A percentile compares a stretch with the other conserved stretches of the same genome.
Evolutionary conservation across 306 rosid species (phyloP).

Genomic region (Cyclanthera cordifolia): DNA sequence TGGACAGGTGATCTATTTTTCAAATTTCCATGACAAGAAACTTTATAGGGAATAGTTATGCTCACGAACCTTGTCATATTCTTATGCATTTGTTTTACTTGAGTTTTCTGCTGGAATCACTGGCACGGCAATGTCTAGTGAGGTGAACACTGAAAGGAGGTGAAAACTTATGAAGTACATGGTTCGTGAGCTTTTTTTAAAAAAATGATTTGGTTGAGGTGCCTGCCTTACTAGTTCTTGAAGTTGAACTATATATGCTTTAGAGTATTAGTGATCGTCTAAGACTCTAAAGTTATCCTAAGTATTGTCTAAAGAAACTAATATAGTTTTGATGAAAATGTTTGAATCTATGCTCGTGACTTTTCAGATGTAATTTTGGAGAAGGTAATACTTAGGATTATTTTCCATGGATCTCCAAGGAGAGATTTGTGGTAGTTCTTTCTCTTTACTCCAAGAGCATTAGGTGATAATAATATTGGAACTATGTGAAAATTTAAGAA

Average conservation of each 20-base stretch:
- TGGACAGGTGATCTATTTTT: constrained; percentile 63
- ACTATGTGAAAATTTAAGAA: not conserved
- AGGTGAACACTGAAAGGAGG: not conserved
- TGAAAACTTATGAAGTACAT: not conserved
- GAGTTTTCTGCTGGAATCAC: not conserved
- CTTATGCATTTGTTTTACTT: not conserved
- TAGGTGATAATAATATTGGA: not conserved
- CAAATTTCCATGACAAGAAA: constrained; percentile 9
- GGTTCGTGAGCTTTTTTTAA: not conserved
- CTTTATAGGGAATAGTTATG: not conserved
- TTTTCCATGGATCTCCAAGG: not conserved
- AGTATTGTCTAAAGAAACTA: not conserved
- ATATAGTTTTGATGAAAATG: not conserved
- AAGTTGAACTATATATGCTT: not conserved
- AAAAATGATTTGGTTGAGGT: not conserved
- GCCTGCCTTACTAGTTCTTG: not conserved
- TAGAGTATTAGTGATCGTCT: not conserved
- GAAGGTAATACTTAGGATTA: not conserved
- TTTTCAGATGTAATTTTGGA: not conserved
- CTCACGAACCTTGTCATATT: not conserved
- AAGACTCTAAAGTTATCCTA: not conserved
- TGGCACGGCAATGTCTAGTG: not conserved
- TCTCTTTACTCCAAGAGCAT: not conserved
- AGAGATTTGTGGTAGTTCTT: not conserved
- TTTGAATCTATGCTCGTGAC: too few species aligned